Conservation (phyloP, 306 rosid species). For the Urtica urens region DNA sequence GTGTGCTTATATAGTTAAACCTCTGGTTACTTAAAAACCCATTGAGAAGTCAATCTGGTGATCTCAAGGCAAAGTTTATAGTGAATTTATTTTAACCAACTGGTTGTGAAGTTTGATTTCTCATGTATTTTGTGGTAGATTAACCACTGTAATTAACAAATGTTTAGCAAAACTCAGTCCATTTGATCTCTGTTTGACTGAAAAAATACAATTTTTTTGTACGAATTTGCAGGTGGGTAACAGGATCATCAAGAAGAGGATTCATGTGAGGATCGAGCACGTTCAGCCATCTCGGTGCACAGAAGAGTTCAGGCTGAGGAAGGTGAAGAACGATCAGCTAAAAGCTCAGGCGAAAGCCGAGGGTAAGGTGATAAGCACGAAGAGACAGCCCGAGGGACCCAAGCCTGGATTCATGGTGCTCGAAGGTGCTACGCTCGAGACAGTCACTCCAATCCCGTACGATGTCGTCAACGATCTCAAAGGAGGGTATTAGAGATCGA, state of each 20-base stretch:
- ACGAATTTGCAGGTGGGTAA: constrained; percentile 52
- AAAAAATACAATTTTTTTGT: too few species aligned
- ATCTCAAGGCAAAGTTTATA: too few species aligned
- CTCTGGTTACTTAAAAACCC: too few species aligned
- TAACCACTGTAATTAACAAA: too few species aligned
- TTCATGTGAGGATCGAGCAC: constrained; percentile 90
- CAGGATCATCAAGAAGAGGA: constrained; percentile 65
- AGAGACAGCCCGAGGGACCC: constrained; percentile 85
- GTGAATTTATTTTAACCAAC: too few species aligned
- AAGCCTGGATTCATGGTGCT: constrained; percentile 93
- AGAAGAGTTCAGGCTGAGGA: constrained; percentile 63
- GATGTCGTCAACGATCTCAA: constrained; percentile 96
- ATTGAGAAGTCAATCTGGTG: too few species aligned
- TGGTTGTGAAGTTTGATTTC: too few species aligned
- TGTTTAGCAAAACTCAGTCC: too few species aligned
- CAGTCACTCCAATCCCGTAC: constrained; percentile 91
- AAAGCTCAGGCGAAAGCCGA: constrained; percentile 78
- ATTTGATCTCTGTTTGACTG: too few species aligned
- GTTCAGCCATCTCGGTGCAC: constrained; percentile 77
- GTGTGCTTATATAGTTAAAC: too few species aligned
- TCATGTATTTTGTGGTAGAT: too few species aligned
- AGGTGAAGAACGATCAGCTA: constrained; percentile 52
- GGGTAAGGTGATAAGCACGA: constrained; percentile 68
- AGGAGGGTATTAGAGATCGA: constrained; percentile 61
- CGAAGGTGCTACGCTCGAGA: constrained; percentile 80